These are phyloP conservation scores for Pulveroboletus frians DNA, from an alignment of 768 basidiomycete genomes.

Conservation along the genomic window DNA sequence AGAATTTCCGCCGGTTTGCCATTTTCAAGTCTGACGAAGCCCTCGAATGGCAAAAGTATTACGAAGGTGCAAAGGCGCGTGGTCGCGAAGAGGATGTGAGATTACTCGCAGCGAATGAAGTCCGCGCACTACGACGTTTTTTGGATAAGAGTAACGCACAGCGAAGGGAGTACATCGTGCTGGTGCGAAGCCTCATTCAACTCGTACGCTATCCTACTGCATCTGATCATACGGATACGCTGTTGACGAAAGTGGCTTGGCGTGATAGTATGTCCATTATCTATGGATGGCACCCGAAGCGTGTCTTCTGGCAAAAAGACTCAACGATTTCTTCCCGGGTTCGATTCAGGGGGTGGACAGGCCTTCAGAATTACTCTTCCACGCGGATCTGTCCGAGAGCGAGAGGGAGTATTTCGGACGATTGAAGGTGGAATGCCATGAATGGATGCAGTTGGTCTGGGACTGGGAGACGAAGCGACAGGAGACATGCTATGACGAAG, in stretches of 20 bases:
- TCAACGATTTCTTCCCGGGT: slow-evolving; percentile 22
- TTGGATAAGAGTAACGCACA: slow-evolving; percentile 9
- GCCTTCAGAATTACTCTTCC: slow-evolving; percentile 23
- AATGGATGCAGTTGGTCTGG: slow-evolving; percentile 15
- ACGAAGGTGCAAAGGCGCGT: slow-evolving; percentile 3
- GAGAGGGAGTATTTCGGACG: slow-evolving; percentile 18
- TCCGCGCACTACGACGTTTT: slow-evolving; percentile 1
- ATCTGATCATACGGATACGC: not conserved
- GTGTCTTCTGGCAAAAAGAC: slow-evolving; percentile 13
- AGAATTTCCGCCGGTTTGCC: slow-evolving; percentile 19
- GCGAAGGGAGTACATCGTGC: slow-evolving; percentile 21
- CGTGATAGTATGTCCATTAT: slow-evolving; percentile 24
- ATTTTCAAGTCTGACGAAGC: slow-evolving; percentile 14
- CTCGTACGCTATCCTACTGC: slow-evolving; percentile 11
- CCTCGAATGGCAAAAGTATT: slow-evolving; percentile 26
- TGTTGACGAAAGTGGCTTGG: not conserved
- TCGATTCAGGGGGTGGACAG: slow-evolving; percentile 9
- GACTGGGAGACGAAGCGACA: slow-evolving; percentile 22
- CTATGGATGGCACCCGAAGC: slow-evolving; percentile 27
- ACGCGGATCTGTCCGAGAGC: slow-evolving; percentile 18
- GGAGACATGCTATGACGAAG: slow-evolving; percentile 2
- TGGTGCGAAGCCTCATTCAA: slow-evolving; percentile 19
- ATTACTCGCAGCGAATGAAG: slow-evolving; percentile 18
- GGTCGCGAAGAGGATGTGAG: slow-evolving; percentile 10
- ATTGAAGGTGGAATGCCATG: slow-evolving; percentile 13